A percentile compares a stretch with the other conserved stretches of the same genome.
These are phyloP conservation scores for Pyrus hybrid DNA, from an alignment of 331 rosid species.

Conservation along the genomic window DNA sequence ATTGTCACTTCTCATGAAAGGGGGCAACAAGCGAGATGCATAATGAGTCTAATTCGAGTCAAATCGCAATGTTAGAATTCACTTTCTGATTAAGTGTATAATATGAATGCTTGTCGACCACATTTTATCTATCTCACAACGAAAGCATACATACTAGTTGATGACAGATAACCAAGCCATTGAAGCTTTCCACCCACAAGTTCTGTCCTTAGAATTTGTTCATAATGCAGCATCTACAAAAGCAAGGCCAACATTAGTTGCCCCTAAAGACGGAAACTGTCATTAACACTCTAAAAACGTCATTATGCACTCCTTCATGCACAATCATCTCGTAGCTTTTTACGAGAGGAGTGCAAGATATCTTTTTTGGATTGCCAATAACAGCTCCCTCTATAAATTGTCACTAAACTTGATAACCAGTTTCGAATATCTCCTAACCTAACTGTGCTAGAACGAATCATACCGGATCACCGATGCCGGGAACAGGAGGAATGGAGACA, in stretches of 20 bases:
- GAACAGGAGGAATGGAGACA: constrained; percentile 64
- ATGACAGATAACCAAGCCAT: constrained; percentile 81
- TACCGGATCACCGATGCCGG: constrained; percentile 72
- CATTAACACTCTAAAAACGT: too few species aligned
- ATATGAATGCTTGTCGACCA: not conserved
- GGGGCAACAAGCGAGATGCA: not conserved
- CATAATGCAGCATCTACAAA: constrained; percentile 65
- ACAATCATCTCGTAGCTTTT: too few species aligned
- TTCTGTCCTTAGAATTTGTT: constrained; percentile 43
- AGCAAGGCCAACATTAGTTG: not conserved
- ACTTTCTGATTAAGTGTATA: not conserved
- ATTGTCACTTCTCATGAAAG: too few species aligned
- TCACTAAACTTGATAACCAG: not conserved
- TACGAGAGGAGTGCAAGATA: too few species aligned
- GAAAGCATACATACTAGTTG: constrained; percentile 46
- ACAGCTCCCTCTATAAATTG: too few species aligned
- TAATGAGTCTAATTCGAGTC: not conserved
- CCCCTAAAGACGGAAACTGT: too few species aligned
- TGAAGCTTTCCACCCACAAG: constrained; percentile 48
- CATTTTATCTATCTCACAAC: not conserved
- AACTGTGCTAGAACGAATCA: not conserved
- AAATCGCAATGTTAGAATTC: not conserved
- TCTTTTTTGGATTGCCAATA: too few species aligned
- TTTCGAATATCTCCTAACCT: not conserved
- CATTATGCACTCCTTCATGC: too few species aligned